A percentile compares a stretch with the other conserved stretches of the same genome.
phyloP scores from a whole-genome alignment of 2,329 filamentous ascomycete species.

The Cordyceps cateniannulata region DNA sequence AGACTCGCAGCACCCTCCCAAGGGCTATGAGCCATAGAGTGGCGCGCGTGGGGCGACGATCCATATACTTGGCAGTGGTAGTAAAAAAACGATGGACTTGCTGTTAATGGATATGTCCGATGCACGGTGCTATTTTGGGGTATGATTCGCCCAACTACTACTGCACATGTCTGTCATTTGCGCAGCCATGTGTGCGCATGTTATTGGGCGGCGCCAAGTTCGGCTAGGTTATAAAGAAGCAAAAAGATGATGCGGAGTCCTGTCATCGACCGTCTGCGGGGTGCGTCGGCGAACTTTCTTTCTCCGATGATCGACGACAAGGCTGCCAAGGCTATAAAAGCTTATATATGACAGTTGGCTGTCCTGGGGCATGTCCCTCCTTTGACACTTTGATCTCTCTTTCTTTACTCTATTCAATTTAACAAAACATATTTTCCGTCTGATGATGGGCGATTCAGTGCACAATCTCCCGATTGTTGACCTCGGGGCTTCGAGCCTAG shows the following conservation, averaged over 20 bases:
- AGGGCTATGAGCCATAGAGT: slow-evolving; percentile 25
- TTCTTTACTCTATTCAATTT: background rate
- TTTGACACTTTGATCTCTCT: background rate
- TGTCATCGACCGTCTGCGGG: background rate
- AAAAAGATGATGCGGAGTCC: background rate
- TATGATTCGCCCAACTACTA: background rate
- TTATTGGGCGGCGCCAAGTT: background rate
- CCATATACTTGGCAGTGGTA: background rate
- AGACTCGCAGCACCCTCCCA: slow-evolving; percentile 37
- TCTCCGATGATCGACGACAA: background rate
- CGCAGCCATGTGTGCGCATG: background rate
- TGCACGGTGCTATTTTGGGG: background rate
- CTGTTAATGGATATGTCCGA: background rate
- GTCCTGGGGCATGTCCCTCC: too few relatives aligned
- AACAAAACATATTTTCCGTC: background rate
- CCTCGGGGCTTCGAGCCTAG: background rate
- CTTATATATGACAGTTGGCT: too few relatives aligned
- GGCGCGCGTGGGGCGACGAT: too few relatives aligned
- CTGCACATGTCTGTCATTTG: background rate
- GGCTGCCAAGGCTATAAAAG: background rate
- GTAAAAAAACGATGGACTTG: background rate
- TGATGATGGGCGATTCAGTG: background rate
- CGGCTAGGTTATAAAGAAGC: background rate
- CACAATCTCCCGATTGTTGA: slow-evolving; percentile 1
- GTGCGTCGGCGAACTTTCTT: background rate